Conservation (phyloP, 2,329 filamentous ascomycete species). For the Clonostachys byssicola region DNA sequence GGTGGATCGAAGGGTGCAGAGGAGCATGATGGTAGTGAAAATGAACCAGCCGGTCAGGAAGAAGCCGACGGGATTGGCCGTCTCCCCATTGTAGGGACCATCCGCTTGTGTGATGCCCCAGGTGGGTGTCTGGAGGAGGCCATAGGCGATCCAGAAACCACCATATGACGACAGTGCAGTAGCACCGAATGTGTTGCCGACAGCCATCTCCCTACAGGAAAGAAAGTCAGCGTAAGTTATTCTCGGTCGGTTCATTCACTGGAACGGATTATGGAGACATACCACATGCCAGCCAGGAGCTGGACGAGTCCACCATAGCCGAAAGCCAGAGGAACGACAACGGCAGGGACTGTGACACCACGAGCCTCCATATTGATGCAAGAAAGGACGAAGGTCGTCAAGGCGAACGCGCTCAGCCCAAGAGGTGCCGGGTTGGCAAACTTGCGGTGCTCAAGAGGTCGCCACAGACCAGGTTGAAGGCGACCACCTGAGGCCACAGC, state of each 20-base stretch:
- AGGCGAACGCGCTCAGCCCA: conserved; percentile 73
- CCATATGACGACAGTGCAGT: conserved; percentile 79
- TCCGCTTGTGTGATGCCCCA: conserved; percentile 52
- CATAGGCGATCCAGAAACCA: conserved; percentile 79
- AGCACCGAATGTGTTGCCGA: conserved; percentile 84
- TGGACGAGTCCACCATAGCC: conserved; percentile 78
- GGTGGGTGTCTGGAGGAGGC: conserved; percentile 62
- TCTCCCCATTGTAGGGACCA: conserved; percentile 39
- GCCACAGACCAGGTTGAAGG: conserved; percentile 59
- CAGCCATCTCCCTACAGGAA: conserved; percentile 68
- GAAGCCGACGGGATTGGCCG: conserved; percentile 61
- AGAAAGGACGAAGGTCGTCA: conserved; percentile 79
- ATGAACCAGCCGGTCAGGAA: conserved; percentile 82
- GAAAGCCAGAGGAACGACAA: conserved; percentile 66
- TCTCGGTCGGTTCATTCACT: too few species aligned
- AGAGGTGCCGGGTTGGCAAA: conserved; percentile 78
- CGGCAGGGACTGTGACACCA: conserved; percentile 54
- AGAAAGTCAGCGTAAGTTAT: neutral
- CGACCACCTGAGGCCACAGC: too few species aligned
- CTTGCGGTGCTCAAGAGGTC: conserved; percentile 61
- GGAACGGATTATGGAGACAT: conserved; percentile 25
- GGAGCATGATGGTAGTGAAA: conserved; percentile 70
- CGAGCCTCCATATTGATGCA: conserved; percentile 67
- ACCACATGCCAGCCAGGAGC: conserved; percentile 84
- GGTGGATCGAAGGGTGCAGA: conserved; percentile 74